Evolutionary conservation across 2,329 filamentous ascomycete genomes (phyloP), one percentile per base, ranked within the genome.

Genomic region (Colletotrichum godetiae): DNA sequence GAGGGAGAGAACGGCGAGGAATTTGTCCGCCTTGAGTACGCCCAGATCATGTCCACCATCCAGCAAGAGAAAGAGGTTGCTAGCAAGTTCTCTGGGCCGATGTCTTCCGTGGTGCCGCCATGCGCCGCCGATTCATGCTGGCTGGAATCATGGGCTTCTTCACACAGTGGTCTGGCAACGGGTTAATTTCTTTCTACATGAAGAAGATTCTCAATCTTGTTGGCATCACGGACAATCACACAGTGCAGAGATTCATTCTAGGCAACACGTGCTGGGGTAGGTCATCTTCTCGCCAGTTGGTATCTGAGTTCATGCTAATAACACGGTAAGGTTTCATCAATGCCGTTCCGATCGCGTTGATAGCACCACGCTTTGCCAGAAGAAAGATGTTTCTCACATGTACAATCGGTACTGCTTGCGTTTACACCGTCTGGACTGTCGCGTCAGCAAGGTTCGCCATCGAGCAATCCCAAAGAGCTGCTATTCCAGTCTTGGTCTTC

Each of bases 11-110:
- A 78, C 6, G 80, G 84, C 42, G 88, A 87, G 0, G 80, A 85
- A 11, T 84, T 91, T 13, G 88, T 91, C 22, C 84, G 86, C 58
- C 22, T 90, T 4, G 88, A 91, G 78, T 89, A 87, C 74, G 86
- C 87, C 19, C 86, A 91, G 77, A 90, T 90, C 78, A 84, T 87
- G 64, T 86, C 87, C 73, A 86, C 87, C 27, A 84, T 89, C 55
- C 82, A 82, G 58, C 81, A 85, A 29, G 86, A 87, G 29, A 84
- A 84, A 66, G 82, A 86, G 22, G 82, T 85, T 53, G 83, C 86
- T 1, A 80, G 85, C 31, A 78, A 78, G 5, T 87, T 88, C 83
- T 83, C 1, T 88, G 77, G 79, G 76, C 77, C 22, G 77, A 84
- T 19, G 76, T 81, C 5, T 73, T 80, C 5, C 80, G 82, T 1